Conservation (phyloP, 495 filamentous ascomycete genomes). For the Penicillium mononematosum region DNA sequence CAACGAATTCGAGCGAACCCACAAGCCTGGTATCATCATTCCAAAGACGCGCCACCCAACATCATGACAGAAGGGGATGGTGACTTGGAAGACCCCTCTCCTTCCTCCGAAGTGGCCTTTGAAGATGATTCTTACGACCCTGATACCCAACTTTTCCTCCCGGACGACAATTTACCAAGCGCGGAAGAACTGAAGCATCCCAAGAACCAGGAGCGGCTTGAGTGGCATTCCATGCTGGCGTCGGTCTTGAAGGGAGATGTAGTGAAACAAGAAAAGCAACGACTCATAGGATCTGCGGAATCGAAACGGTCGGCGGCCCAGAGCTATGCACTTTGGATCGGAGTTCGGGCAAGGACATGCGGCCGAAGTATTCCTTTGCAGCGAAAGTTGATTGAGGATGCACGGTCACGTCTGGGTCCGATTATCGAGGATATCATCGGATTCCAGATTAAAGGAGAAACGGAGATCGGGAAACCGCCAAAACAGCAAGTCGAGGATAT, state of each 20-base stretch:
- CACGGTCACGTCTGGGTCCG: constrained; percentile 62
- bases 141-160: constrained; percentile 87
- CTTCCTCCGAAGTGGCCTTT: constrained; percentile 77
- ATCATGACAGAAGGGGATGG: constrained; percentile 69
- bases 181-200: constrained; percentile 86
- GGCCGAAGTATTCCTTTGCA: constrained; percentile 83
- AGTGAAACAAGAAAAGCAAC: constrained; percentile 95
- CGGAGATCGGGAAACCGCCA: constrained; percentile 83
- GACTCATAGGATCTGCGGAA: constrained; percentile 80
- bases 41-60: constrained; percentile 64
- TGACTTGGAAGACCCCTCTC: constrained; percentile 87
- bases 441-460: constrained; percentile 92
- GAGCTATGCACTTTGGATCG: constrained; percentile 86
- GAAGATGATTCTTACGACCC: constrained; percentile 86
- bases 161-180: constrained; percentile 81
- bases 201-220: constrained; percentile 83
- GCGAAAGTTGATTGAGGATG: constrained; percentile 78
- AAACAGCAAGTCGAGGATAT: constrained; percentile 85
- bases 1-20: constrained; percentile 71
- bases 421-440: constrained; percentile 81
- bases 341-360: constrained; percentile 75
- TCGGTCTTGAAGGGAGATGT: constrained; percentile 96
- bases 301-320: constrained; percentile 67
- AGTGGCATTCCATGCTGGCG: constrained; percentile 98
- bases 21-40: constrained; percentile 66